Evolutionary conservation across 176 grass and related monocot species (phyloP).

Genomic region (Tillandsia fasciculata): DNA sequence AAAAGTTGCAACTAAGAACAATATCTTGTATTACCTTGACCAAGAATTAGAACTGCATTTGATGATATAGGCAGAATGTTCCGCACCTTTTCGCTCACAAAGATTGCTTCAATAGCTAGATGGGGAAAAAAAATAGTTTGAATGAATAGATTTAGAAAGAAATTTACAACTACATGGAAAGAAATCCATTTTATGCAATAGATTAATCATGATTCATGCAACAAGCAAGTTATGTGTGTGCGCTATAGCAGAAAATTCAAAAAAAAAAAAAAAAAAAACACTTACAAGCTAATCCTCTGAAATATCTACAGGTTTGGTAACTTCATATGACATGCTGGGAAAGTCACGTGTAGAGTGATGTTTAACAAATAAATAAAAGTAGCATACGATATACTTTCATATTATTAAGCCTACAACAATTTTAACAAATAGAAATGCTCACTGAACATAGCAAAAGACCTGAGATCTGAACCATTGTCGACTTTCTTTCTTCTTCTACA

Average conservation of each 20-base stretch:
- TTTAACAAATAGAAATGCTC: slow-evolving; percentile 9
- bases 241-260: too few species aligned
- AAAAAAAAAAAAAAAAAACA: too few species aligned
- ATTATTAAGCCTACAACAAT: neutral
- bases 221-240: too few species aligned
- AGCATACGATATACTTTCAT: slow-evolving; percentile 16
- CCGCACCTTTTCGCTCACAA: slow-evolving; percentile 68
- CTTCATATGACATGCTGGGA: too few species aligned
- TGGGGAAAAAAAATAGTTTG: slow-evolving; percentile 19
- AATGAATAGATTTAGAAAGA: slow-evolving; percentile 1
- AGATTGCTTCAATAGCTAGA: slow-evolving; percentile 79
- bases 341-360: too few species aligned
- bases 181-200: neutral
- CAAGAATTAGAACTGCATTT: slow-evolving; percentile 66
- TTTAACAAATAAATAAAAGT: too few species aligned
- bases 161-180: slow-evolving; percentile 7
- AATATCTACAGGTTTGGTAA: too few species aligned
- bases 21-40: slow-evolving; percentile 49
- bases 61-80: slow-evolving; percentile 71
- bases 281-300: too few species aligned
- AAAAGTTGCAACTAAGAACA: slow-evolving; percentile 1
- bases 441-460: slow-evolving; percentile 33
- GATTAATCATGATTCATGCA: neutral
- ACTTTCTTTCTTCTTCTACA: slow-evolving; percentile 23
- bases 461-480: slow-evolving; percentile 40